A percentile compares a stretch with the other conserved stretches of the same genome.
Evolutionary conservation across 2,329 filamentous ascomycete species (phyloP).

Genomic region (Allantophomopsis lycopodina): DNA sequence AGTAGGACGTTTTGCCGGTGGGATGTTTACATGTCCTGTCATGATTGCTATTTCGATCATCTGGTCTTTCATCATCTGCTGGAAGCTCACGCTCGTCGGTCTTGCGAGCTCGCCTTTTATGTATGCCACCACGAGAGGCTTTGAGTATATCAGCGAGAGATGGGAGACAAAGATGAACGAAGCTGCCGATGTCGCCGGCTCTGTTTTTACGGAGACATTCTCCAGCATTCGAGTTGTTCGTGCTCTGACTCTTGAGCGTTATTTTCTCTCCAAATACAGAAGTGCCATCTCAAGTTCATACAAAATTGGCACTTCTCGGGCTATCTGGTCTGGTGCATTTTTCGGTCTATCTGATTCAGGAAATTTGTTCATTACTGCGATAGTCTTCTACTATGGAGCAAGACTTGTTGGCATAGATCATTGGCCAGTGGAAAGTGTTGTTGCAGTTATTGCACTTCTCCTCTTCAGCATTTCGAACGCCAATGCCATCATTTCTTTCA

Average conservation of each 20-base stretch:
- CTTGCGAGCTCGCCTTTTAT: slow-evolving; percentile 56
- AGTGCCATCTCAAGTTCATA: slow-evolving; percentile 36
- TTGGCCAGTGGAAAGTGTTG: slow-evolving; percentile 39
- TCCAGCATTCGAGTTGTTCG: slow-evolving; percentile 68
- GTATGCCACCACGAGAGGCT: slow-evolving; percentile 49
- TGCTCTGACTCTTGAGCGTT: slow-evolving; percentile 56
- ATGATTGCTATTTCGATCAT: slow-evolving; percentile 57
- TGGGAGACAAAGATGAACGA: slow-evolving; percentile 62
- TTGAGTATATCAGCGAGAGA: slow-evolving; percentile 47
- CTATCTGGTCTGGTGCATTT: slow-evolving; percentile 52
- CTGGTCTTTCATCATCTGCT: slow-evolving; percentile 64
- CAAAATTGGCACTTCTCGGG: slow-evolving; percentile 48
- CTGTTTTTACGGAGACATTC: slow-evolving; percentile 62
- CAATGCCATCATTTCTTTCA: slow-evolving; percentile 52
- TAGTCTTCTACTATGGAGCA: slow-evolving; percentile 76
- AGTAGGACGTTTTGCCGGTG: slow-evolving; percentile 62
- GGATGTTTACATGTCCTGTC: slow-evolving; percentile 48
- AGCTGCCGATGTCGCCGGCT: slow-evolving; percentile 42
- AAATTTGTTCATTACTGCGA: slow-evolving; percentile 56
- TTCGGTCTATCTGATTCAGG: slow-evolving; percentile 69
- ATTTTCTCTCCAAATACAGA: slow-evolving; percentile 54
- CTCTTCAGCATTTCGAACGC: slow-evolving; percentile 72
- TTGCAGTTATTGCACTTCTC: slow-evolving; percentile 69
- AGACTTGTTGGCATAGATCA: slow-evolving; percentile 39
- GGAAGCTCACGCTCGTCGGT: slow-evolving; percentile 70